Evolutionary conservation across 345 rosid genomes (phyloP).

Genomic region (Sisymbrium irio): DNA sequence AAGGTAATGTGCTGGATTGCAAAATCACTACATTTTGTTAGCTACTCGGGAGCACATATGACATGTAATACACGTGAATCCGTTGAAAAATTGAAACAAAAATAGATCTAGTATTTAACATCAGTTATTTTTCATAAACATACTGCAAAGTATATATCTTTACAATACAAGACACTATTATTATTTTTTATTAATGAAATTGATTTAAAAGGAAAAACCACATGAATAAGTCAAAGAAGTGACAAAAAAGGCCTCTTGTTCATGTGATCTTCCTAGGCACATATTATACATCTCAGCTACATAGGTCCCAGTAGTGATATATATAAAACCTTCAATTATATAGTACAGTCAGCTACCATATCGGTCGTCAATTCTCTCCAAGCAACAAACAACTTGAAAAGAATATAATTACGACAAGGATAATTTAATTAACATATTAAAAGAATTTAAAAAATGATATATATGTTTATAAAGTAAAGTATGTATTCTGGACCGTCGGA

Average conservation of each 20-base stretch:
- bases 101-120: not conserved
- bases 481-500: conserved; percentile 22
- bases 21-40: conserved; percentile 2
- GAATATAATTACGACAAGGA: conserved; percentile 2
- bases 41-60: not conserved
- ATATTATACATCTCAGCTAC: not conserved
- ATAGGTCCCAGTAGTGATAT: not conserved
- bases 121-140: not conserved
- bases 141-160: not conserved
- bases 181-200: not conserved
- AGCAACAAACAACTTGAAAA: conserved; percentile 23
- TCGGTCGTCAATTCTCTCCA: conserved; percentile 23
- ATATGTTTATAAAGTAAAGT: not conserved
- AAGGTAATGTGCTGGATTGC: not conserved
- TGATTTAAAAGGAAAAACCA: not conserved
- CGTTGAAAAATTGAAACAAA: not conserved
- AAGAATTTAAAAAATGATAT: conserved; percentile 17
- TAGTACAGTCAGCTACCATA: not conserved
- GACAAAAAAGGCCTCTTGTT: conserved; percentile 6
- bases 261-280: conserved; percentile 7
- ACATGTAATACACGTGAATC: not conserved
- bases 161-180: not conserved
- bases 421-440: conserved; percentile 13
- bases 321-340: conserved; percentile 1
- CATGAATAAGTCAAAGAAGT: conserved; percentile 25